These are phyloP conservation scores for Colletotrichum noveboracense DNA, from an alignment of 2,329 filamentous ascomycete species.

Conservation along the genomic window DNA sequence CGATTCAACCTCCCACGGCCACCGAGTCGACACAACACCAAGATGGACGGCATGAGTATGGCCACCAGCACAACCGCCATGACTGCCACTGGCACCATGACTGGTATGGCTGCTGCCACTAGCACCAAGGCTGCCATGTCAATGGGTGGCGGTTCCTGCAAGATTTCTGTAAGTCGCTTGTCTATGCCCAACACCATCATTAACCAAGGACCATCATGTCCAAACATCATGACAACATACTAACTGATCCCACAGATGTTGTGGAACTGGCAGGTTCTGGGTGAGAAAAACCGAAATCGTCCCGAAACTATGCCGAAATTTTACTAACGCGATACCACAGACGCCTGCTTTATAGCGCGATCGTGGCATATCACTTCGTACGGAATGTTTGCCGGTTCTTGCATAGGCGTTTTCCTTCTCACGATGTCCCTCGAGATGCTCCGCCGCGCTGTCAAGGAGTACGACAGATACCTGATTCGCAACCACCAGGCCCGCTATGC, in stretches of 20 bases:
- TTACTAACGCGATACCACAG: too few relatives aligned
- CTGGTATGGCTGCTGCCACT: conserved; percentile 9
- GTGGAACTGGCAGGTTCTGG: conserved; percentile 58
- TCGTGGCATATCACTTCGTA: conserved; percentile 73
- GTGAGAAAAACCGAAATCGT: too few relatives aligned
- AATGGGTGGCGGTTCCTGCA: conserved; percentile 26
- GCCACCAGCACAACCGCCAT: conserved; percentile 5
- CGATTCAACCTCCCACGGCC: background rate
- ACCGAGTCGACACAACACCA: background rate
- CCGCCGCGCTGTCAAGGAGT: conserved; percentile 74
- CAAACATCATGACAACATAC: too few relatives aligned
- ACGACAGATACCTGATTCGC: conserved; percentile 69
- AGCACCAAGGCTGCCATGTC: conserved; percentile 12
- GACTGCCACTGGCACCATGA: conserved; percentile 14
- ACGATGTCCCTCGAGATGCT: conserved; percentile 75
- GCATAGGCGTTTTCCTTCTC: conserved; percentile 78
- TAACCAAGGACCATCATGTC: background rate
- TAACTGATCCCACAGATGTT: conserved; percentile 62
- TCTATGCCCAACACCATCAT: conserved; percentile 1
- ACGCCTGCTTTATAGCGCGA: background rate
- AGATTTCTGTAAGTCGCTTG: conserved; percentile 45
- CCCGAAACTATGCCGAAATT: conserved; percentile 61
- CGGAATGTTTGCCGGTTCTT: conserved; percentile 80
- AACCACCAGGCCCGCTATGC: conserved; percentile 41
- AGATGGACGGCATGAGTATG: conserved; percentile 5